Base-by-base conservation (phyloP, 257 asterid genomes). In the Craterostigma plantagineum region DNA sequence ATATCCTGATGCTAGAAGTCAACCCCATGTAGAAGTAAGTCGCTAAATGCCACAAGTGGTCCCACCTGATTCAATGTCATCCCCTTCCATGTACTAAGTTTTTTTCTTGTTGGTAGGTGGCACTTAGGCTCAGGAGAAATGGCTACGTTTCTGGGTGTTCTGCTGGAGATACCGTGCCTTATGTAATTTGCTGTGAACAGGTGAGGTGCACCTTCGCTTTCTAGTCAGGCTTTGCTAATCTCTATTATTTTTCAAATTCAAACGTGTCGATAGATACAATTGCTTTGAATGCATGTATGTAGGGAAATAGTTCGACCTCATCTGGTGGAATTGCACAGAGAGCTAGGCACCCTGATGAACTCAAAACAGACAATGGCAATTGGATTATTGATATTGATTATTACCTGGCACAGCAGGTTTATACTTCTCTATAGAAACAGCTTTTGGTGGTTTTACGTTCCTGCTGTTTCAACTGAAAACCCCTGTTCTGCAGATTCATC, bases 281-380 rank as follows among this genome's bases (percentile, higher is more conserved):
- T 49, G 33, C 47, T 33, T 38, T 35, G 0, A 33, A 17, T 11
- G 40, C 49, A 30, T 52, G 38, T 50, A 49, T 57, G 38, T 51
- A 90, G 98, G 98, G 85, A 53, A 71, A 54, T 56, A 74, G 71
- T 51, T 68, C 79, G n/a, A 53, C 71, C 52, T 44, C 67, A 59
- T 69, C 92, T 14, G 62, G 52, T 8, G 98, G 98, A 41, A 90
- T 90, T 63, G 82, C 98, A 54, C 95, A 72, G 64, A 85, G 98
- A 48, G 98, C 98, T 46, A 90, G 92, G 48, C 98, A 90, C 69
- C 95, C 98, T 10, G 95, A 83, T 58, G 98, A 90, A 63, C 76
- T 90, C 64, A 83, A 67, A 60, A 71, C 36, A 44, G 86, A 77
- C 70, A 76, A 70, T 45, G 79, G 53, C 37, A 79, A 60, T 54